Evolutionary conservation across 805 yeast genomes (phyloP), one percentile per base, ranked within the genome.

Genomic region (Ogataea angusta): DNA sequence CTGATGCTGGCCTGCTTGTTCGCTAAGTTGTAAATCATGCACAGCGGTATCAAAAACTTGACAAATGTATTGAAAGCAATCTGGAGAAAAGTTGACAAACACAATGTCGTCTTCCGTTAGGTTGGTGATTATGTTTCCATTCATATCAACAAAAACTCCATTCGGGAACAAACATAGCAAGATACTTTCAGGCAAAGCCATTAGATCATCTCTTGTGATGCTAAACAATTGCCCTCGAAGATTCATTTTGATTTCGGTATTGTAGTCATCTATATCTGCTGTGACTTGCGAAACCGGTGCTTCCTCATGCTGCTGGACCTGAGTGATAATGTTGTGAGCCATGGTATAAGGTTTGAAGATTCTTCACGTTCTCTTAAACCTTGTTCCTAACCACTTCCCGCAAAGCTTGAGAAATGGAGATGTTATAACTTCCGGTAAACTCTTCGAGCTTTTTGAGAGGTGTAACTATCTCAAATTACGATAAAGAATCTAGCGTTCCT

Each of bases 111-210:
- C 79, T 49, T 87, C 93, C 0, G 95, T 80, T 53, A 87, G 64
- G 51, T 84, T 85, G 24, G 86, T 74, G 42, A 88, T 85, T 7
- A 85, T 84, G 49, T 82, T 82, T 2, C 95, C 95, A 38, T 77
- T 66, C 43, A 72, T 72, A 61, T 87, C 93, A 42, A 85, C 73
- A 58, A 88, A 85, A 3, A 88, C 95, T 30, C 97, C 96, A 50
- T 85, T 87, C 12, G 96, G 96, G 56, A 88, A 86, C 16, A 93
- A 67, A 53, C 96, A 86, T 40, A 90, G 74, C 43, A 93, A 67
- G 17, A 93, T 78, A 45, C 90, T 80, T 59, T 93, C 99, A 1
- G 99, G 99, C 23, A 93, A 68, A 38, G 88, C 80, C 87, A 90
- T 82, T 50, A 93, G 73, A 59, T 88, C 96, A 53, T 87, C 95